Percentiles rank a stretch among this genome's conserved stretches.
Evolutionary conservation across 73 alveolate species (phyloP).

Genomic region (Tetrahymena elliotti): DNA sequence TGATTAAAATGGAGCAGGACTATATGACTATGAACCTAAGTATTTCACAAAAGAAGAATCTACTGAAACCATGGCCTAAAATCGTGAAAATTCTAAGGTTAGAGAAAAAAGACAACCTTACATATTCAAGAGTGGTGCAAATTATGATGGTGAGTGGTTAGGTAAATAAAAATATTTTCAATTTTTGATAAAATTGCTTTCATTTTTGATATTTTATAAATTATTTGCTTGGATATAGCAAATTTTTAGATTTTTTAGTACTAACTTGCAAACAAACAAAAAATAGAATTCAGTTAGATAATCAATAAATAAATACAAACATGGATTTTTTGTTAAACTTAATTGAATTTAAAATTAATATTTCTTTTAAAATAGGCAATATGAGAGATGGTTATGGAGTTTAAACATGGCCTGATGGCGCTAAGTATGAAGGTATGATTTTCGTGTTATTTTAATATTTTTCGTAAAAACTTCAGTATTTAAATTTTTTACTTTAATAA

Average conservation of each 20-base stretch:
- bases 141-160: slow-evolving; percentile 44
- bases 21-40: not conserved
- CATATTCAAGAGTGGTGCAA: slow-evolving; percentile 35
- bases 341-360: too few species aligned
- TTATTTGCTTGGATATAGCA: not conserved
- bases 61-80: not conserved
- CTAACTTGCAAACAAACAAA: not conserved
- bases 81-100: not conserved
- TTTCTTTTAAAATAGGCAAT: slow-evolving; percentile 3
- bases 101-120: slow-evolving; percentile 44
- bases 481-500: too few species aligned
- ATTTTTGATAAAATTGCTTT: not conserved
- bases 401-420: slow-evolving; percentile 45
- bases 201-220: not conserved
- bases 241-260: too few species aligned
- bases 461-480: not conserved
- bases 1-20: not conserved
- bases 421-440: slow-evolving; percentile 28
- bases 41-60: not conserved
- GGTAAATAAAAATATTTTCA: not conserved
- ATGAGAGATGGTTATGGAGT: slow-evolving; percentile 35
- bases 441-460: not conserved
- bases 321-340: too few species aligned
- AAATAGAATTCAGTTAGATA: not conserved
- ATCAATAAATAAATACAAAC: not conserved